A percentile compares a stretch with the other conserved stretches of the same genome.
Conservation (phyloP, 2,329 filamentous ascomycete genomes). For the Bipolaris sorokiniana region DNA sequence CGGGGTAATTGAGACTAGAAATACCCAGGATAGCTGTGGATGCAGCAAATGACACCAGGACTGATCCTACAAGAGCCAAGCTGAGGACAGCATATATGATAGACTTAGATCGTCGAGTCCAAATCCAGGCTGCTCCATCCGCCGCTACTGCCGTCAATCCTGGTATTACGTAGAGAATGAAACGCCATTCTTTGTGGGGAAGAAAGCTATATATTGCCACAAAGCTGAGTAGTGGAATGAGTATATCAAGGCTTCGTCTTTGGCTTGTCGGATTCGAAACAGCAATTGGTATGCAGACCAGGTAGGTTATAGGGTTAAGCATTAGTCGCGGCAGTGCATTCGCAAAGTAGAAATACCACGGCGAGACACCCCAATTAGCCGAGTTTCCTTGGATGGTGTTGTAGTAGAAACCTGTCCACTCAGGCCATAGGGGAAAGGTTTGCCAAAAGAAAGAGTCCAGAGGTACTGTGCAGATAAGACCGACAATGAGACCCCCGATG, state of each 20-base stretch:
- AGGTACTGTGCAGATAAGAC: conserved; percentile 72
- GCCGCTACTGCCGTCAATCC: conserved; percentile 79
- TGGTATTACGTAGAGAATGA: conserved; percentile 88
- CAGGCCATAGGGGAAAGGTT: conserved; percentile 77
- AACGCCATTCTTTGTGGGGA: conserved; percentile 95
- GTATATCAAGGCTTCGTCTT: conserved; percentile 56
- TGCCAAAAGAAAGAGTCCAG: conserved; percentile 97
- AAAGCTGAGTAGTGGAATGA: conserved; percentile 74
- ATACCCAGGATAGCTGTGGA: conserved; percentile 74
- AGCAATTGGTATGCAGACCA: conserved; percentile 58
- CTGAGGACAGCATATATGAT: conserved; percentile 62
- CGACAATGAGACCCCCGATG: conserved; percentile 66
- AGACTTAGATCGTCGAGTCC: conserved; percentile 68
- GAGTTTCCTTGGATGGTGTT: conserved; percentile 86
- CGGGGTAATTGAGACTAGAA: conserved; percentile 92
- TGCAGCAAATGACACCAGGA: conserved; percentile 64
- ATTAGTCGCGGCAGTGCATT: conserved; percentile 82
- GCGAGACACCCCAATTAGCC: conserved; percentile 84
- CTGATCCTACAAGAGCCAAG: conserved; percentile 63
- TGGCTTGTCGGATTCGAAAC: conserved; percentile 56
- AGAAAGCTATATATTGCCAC: conserved; percentile 82
- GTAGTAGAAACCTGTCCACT: conserved; percentile 86
- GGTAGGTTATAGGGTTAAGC: conserved; percentile 73
- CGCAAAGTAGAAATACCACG: conserved; percentile 85
- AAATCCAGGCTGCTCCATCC: conserved; percentile 69